Conservation (phyloP, 495 filamentous ascomycete genomes). For the Halenospora varia region DNA sequence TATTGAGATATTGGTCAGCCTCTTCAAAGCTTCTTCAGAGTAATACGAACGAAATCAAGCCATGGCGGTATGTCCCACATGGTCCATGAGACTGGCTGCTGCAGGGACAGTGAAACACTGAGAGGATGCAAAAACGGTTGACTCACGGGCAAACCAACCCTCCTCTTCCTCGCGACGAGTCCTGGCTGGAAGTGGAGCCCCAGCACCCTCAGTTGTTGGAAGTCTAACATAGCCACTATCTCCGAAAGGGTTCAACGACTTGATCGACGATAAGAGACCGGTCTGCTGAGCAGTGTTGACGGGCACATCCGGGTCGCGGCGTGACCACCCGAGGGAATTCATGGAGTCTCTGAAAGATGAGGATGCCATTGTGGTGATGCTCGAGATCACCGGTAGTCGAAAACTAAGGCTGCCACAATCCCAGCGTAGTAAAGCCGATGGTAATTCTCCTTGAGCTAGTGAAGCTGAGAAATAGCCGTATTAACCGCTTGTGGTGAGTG, state of each 20-base stretch:
- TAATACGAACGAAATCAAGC: slow-evolving; percentile 16
- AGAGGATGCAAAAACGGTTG: slow-evolving; percentile 18
- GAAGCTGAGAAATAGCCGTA: not conserved
- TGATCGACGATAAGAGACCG: slow-evolving; percentile 68
- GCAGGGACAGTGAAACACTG: slow-evolving; percentile 17
- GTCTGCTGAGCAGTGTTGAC: slow-evolving; percentile 69
- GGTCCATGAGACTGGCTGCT: slow-evolving; percentile 22
- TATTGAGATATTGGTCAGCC: slow-evolving; percentile 34
- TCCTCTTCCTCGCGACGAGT: slow-evolving; percentile 90
- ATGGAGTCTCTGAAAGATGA: slow-evolving; percentile 87
- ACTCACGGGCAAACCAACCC: slow-evolving; percentile 94
- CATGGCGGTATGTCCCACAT: slow-evolving; percentile 21
- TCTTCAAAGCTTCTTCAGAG: slow-evolving; percentile 8
- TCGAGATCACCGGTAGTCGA: slow-evolving; percentile 8
- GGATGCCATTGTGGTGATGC: slow-evolving; percentile 66
- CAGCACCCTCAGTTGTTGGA: slow-evolving; percentile 77
- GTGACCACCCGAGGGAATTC: slow-evolving; percentile 92
- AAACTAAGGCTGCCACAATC: slow-evolving; percentile 1
- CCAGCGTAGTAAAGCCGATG: not conserved
- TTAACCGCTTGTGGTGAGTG: not conserved
- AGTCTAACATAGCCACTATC: slow-evolving; percentile 87
- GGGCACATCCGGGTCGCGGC: slow-evolving; percentile 75
- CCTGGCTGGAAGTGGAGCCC: slow-evolving; percentile 82
- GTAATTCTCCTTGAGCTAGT: not conserved
- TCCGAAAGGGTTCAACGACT: slow-evolving; percentile 86